Conservation (phyloP, 768 basidiomycete genomes). For the Suillus subalutaceus region DNA sequence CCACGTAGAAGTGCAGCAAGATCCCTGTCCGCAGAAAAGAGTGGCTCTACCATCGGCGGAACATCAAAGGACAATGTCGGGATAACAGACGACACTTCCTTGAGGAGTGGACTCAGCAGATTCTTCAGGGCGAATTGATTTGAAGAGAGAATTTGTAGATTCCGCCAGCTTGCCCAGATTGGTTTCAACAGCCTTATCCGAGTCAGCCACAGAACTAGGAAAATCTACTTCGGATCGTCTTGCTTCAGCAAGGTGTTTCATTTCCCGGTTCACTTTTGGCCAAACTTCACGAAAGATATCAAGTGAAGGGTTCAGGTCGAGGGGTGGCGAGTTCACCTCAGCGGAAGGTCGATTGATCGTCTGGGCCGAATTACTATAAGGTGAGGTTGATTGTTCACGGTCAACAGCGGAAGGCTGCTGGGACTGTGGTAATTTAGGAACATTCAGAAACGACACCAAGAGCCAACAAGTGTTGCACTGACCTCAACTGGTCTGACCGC, state of each 20-base stretch:
- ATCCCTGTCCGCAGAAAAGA: conserved; percentile 23
- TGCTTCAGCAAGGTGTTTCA: conserved; percentile 33
- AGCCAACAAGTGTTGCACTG: background rate
- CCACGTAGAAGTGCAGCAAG: conserved; percentile 37
- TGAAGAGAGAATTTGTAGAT: conserved; percentile 27
- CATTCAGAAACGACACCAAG: background rate
- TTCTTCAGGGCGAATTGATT: conserved; percentile 28
- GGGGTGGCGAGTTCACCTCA: conserved; percentile 22
- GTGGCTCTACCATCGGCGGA: conserved; percentile 10
- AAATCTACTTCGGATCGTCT: conserved; percentile 9
- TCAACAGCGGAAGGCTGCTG: background rate
- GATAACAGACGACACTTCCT: conserved; percentile 32
- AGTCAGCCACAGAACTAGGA: background rate
- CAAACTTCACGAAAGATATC: conserved; percentile 33
- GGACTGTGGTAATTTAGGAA: background rate
- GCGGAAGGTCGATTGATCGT: conserved; percentile 8
- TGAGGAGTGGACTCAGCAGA: conserved; percentile 30
- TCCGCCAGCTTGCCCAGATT: conserved; percentile 2
- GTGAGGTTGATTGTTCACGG: background rate
- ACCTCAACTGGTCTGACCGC: conserved; percentile 11
- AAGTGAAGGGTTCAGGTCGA: conserved; percentile 11
- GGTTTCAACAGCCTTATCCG: background rate
- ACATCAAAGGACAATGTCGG: conserved; percentile 21
- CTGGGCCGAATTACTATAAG: background rate
- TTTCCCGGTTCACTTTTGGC: conserved; percentile 41